phyloP scores from a whole-genome alignment of 768 basidiomycete genomes.

The Pisolithus tinctorius region DNA sequence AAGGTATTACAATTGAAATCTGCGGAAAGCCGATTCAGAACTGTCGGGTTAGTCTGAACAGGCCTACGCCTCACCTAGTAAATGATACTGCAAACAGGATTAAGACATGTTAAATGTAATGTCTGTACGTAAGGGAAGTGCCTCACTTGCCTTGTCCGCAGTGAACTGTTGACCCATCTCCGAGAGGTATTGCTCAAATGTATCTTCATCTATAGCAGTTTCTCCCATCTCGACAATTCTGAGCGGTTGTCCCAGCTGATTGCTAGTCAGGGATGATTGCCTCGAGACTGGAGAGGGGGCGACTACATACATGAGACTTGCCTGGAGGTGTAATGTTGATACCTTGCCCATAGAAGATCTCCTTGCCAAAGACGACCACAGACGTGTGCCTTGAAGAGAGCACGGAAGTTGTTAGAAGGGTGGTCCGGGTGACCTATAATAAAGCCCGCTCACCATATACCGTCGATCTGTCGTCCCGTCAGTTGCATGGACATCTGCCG shows the following conservation, averaged over 20 bases:
- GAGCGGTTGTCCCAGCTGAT: conserved; percentile 68
- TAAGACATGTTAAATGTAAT: background rate
- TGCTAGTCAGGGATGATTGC: background rate
- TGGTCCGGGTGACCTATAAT: background rate
- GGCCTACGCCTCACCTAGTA: conserved; percentile 49
- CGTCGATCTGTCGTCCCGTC: conserved; percentile 86
- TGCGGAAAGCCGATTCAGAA: conserved; percentile 16
- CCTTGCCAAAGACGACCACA: conserved; percentile 79
- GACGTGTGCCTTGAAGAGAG: conserved; percentile 73
- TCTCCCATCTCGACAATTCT: conserved; percentile 70
- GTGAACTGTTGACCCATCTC: conserved; percentile 79
- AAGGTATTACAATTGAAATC: conserved; percentile 97
- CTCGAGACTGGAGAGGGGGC: background rate
- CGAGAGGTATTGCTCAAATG: conserved; percentile 76
- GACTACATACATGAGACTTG: conserved; percentile 63
- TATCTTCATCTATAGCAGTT: conserved; percentile 76
- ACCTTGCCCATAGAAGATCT: conserved; percentile 88
- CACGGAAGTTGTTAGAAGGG: conserved; percentile 8
- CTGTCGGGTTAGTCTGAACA: background rate
- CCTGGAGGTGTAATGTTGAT: conserved; percentile 70
- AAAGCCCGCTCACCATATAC: conserved; percentile 64
- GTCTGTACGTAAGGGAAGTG: background rate
- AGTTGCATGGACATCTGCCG: conserved; percentile 70
- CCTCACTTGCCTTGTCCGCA: conserved; percentile 67
- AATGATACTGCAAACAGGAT: conserved; percentile 57